A percentile compares a stretch with the other conserved stretches of the same genome.
These are phyloP conservation scores for Mortierella sp. DNA, from an alignment of 371 early-diverging fungal species.

Conservation along the genomic window DNA sequence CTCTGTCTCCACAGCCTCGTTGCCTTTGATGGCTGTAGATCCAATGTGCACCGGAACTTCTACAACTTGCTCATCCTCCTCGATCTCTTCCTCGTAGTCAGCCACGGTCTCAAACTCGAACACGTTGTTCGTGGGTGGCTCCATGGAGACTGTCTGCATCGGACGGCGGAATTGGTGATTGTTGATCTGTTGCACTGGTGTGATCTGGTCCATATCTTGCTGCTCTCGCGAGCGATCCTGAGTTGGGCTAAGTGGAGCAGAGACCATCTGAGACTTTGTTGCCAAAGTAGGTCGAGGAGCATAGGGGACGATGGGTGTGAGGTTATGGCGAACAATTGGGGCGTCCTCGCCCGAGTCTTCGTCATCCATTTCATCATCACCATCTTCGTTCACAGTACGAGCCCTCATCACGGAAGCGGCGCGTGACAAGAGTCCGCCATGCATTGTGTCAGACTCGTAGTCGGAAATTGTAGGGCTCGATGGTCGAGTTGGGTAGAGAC, in stretches of 20 bases:
- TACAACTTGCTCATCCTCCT: background rate
- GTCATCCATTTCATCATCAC: conserved; percentile 12
- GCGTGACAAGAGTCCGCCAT: conserved; percentile 44
- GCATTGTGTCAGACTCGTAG: conserved; percentile 42
- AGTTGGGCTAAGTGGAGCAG: background rate
- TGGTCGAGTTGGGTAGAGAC: conserved; percentile 51
- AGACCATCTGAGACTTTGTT: conserved; percentile 1
- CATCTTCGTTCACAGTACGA: background rate
- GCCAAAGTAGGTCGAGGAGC: conserved; percentile 4
- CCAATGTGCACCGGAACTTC: no score
- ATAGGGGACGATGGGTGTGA: conserved; percentile 7
- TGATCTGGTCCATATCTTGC: conserved; percentile 13
- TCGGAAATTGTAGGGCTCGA: conserved; percentile 49
- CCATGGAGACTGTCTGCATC: background rate
- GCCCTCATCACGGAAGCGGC: conserved; percentile 41
- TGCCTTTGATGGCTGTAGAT: background rate
- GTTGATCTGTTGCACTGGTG: conserved; percentile 35
- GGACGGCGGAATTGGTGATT: conserved; percentile 15
- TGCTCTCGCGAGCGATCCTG: background rate
- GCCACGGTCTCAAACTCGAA: conserved; percentile 23
- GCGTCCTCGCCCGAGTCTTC: conserved; percentile 8
- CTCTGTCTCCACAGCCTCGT: conserved; percentile 18
- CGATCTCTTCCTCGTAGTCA: conserved; percentile 11
- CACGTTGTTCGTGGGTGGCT: background rate
- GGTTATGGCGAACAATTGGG: background rate